Evolutionary conservation across 495 filamentous ascomycete species (phyloP), one percentile per base, ranked within the genome.

Genomic region (Xylaria sp.): DNA sequence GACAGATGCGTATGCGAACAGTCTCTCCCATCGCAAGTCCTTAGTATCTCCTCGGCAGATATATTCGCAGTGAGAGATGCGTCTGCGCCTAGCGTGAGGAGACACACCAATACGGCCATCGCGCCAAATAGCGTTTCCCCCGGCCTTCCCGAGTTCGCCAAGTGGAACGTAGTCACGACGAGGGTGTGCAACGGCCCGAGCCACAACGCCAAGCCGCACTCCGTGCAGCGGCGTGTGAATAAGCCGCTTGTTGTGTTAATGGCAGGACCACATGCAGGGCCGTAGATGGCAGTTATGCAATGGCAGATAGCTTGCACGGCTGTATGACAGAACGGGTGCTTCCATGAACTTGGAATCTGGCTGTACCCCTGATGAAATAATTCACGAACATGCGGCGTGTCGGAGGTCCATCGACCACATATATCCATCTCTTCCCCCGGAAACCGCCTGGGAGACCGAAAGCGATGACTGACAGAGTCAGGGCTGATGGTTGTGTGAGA

Each of bases 291-390:
- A 46, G 74, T 72, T 33, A 82, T 75, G 50, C 71, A 79, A 74
- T 82, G 76, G 26, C 74, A 78, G 24, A 82, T 72, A 3, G 73
- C 72, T 65, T 83, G 81, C 15, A 72, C 73, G 2, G 81, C 75
- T 0, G 80, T 81, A 67, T 83, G 81, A 65, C 81, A 83, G 66
- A 83, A 82, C 55, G 75, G 74, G 61, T 82, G 81, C 66, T 82
- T 82, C 81, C 80, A 81, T 33, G 64, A 40, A n/a, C 71, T 68
- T 0, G 81, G 80, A 64, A 83, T 77, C 4, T 67, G 26, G 7
- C 76, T 70, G 43, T 12, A 43, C 11, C 35, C 59, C 3, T 35
- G 14, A 15, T 12, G 35, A 8, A 40, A 41, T 24, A 61, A 43
- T 61, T 40, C 59, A 24, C 59, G 59, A 43, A 79, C 46, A 40